phyloP scores from a whole-genome alignment of 495 filamentous ascomycete genomes.

The Xylaria telfairii region DNA sequence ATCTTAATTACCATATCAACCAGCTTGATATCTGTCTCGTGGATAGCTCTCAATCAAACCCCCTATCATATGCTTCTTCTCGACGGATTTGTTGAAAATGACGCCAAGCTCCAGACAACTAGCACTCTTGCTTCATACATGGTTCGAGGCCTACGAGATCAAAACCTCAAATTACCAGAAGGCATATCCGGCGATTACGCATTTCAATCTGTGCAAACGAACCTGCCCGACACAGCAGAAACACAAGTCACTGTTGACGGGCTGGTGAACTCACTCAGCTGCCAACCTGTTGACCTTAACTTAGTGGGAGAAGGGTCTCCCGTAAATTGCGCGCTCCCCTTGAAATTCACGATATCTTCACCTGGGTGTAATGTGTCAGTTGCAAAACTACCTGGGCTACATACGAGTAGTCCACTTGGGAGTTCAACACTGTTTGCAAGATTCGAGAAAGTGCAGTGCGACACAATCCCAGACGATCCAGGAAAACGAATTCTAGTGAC shows the following conservation, averaged over 20 bases:
- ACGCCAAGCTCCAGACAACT: neutral
- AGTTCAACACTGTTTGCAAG: neutral
- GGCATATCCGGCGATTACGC: constrained; percentile 11
- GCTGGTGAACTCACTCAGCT: neutral
- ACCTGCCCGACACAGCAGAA: neutral
- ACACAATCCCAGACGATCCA: neutral
- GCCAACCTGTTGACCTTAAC: neutral
- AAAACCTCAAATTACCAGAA: neutral
- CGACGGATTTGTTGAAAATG: neutral
- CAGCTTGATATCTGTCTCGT: constrained; percentile 29
- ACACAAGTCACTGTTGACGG: neutral
- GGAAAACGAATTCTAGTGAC: neutral
- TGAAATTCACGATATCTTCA: neutral
- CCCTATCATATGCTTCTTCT: neutral
- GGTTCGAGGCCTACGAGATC: neutral
- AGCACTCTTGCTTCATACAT: neutral
- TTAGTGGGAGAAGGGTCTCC: constrained; percentile 2
- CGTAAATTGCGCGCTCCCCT: too few species aligned
- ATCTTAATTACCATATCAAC: constrained; percentile 33
- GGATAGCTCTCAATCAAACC: neutral
- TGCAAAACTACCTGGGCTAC: neutral
- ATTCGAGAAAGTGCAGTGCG: neutral
- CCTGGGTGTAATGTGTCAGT: neutral
- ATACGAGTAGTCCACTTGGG: neutral
- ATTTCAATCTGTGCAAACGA: constrained; percentile 9